Base-by-base conservation (phyloP, 2,329 filamentous ascomycete species). In the Aspergillus sp. region DNA sequence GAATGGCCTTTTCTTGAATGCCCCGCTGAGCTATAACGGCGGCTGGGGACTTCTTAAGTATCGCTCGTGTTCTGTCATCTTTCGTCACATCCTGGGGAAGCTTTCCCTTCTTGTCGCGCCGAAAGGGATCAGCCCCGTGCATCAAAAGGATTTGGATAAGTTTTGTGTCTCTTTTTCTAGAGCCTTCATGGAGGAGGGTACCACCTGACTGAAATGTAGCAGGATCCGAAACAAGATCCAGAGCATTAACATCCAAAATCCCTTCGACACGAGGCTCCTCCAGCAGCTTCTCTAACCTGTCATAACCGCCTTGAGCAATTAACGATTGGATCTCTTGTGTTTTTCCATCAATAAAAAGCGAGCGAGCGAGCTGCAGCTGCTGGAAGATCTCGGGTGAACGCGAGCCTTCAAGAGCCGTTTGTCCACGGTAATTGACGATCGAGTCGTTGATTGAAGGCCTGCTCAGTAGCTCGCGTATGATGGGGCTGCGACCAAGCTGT, bases 351-450 rank as follows among this genome's bases (percentile, higher is more conserved):
- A 96, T 88, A 73, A 93, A 98, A 51, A 97, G 80, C 4, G 93
- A 96, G 45, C 93, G 86, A 8, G 92, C 88, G 15, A 98, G 86
- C 75, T 99, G 95, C 52, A 99, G 82, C 69, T 93, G 88, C 76
- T 98, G 93, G 78, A 96, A 98, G 56, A 98, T 97, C 17, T 98
- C 93, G 1, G 95, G 91, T 24, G 88, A 97, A 40, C 93, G 87
- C 4, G 95, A 91, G 43, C 97, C 81, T 68, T 99, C 95, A 52
- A 98, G 84, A 5, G 95, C 88, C 4, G 92, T 84, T 68, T 93
- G 91, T 53, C 91, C 92, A 57, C 90, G 87, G 68, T 88, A 87
- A 76, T 99, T 99, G 55, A 88, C 80, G 49, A 96, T 80, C 6
- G 92, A 88, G 72, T 99, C 95, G 70, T 97, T 96, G 76, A 98